Conservation (phyloP, 2,329 filamentous ascomycete species). For the Neonectria coccinea region DNA sequence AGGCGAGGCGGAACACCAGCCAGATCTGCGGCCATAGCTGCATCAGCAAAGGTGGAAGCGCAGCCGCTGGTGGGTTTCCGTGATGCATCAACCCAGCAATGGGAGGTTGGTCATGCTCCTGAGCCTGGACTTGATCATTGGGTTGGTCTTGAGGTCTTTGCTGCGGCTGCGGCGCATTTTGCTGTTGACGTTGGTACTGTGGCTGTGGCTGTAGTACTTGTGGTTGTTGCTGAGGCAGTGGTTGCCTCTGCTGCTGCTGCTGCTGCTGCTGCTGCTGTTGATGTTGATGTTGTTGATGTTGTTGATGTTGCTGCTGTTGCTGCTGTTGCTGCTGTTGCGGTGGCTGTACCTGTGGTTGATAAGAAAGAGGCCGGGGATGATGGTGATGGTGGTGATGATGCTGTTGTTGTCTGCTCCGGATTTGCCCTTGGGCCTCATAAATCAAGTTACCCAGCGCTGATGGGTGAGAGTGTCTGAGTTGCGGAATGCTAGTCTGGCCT, state of each 20-base stretch:
- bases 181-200: slow-evolving; percentile 36
- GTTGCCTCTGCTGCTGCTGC: slow-evolving; percentile 30
- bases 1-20: slow-evolving; percentile 67
- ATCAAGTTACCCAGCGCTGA: slow-evolving; percentile 27
- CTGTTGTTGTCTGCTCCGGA: slow-evolving; percentile 39
- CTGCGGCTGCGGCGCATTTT: slow-evolving; percentile 34
- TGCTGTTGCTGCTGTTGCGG: slow-evolving; percentile 28
- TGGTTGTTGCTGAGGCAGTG: slow-evolving; percentile 15
- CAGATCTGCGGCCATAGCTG: slow-evolving; percentile 71
- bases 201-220: slow-evolving; percentile 31
- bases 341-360: slow-evolving; percentile 33
- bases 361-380: slow-evolving; percentile 35
- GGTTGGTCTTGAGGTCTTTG: slow-evolving; percentile 41
- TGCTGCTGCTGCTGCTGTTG: slow-evolving; percentile 22
- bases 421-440: slow-evolving; percentile 36
- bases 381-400: slow-evolving; percentile 44
- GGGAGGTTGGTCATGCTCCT: slow-evolving; percentile 37
- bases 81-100: slow-evolving; percentile 48
- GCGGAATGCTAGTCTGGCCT: slow-evolving; percentile 44
- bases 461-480: slow-evolving; percentile 40
- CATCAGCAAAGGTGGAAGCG: slow-evolving; percentile 49
- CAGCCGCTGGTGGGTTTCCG: slow-evolving; percentile 54
- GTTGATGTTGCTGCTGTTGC: slow-evolving; percentile 33
- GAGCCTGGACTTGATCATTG: slow-evolving; percentile 33
- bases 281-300: slow-evolving; percentile 21